A percentile compares a stretch with the other conserved stretches of the same genome.
Conservation (phyloP, 1,284 basidiomycete species). For the Boletellus deceptivus region DNA sequence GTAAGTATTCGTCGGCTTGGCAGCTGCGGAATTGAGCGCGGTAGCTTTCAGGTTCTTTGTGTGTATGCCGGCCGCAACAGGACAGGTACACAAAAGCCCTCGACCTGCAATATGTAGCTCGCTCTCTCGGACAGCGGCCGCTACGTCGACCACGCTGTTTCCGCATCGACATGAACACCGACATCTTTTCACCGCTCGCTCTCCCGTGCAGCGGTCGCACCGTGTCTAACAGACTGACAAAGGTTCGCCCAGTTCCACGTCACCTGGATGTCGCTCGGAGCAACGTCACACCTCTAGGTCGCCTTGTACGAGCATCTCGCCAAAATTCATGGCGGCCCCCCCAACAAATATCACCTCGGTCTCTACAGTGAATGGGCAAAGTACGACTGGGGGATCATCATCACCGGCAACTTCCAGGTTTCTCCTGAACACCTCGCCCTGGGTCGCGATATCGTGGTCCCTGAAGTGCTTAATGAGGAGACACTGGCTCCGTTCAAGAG, state of each 20-base stretch:
- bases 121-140: no score
- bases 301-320: slow-evolving; percentile 88
- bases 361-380: slow-evolving; percentile 80
- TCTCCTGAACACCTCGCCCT: slow-evolving; percentile 69
- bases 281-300: slow-evolving; percentile 43
- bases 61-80: no score
- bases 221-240: slow-evolving; percentile 44
- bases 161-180: slow-evolving; percentile 10
- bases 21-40: no score
- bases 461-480: slow-evolving; percentile 41
- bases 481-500: slow-evolving; percentile 50
- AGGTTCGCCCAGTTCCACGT: slow-evolving; percentile 35
- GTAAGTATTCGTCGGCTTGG: no score
- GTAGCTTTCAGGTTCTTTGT: no score
- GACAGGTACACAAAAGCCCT: no score
- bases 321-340: slow-evolving; percentile 65
- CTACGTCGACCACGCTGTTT: no score
- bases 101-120: no score
- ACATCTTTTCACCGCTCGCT: slow-evolving; percentile 41
- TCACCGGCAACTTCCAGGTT: slow-evolving; percentile 90
- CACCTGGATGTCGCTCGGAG: not conserved
- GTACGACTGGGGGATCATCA: slow-evolving; percentile 84
- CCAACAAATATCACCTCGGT: slow-evolving; percentile 59
- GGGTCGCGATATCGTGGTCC: slow-evolving; percentile 78
- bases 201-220: slow-evolving; percentile 52